These are phyloP conservation scores for Paramecium sonneborni DNA, from an alignment of 73 alveolate genomes.

Conservation along the genomic window DNA sequence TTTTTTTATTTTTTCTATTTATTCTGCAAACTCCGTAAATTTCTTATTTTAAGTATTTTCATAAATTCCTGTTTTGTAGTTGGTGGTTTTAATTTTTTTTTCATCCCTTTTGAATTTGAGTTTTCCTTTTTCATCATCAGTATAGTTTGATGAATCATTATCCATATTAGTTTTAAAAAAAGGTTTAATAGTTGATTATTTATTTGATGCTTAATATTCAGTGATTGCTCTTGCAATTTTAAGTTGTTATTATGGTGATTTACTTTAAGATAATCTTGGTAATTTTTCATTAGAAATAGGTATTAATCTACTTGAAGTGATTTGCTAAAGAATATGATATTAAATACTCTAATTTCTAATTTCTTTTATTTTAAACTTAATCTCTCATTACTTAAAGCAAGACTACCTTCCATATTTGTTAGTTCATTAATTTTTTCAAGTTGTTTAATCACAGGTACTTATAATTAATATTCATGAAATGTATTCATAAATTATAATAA, in stretches of 20 bases:
- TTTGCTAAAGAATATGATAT: neutral
- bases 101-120: neutral
- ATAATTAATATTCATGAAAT: neutral
- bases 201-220: neutral
- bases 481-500: neutral
- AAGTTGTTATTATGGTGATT: neutral
- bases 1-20: neutral
- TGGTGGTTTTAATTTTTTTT: neutral
- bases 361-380: neutral
- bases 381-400: neutral
- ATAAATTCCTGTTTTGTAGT: neutral
- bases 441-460: neutral
- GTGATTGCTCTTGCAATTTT: neutral
- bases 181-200: neutral
- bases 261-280: neutral
- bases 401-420: neutral
- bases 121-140: neutral
- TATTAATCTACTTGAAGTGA: neutral
- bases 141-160: neutral
- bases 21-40: neutral
- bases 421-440: neutral
- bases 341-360: neutral
- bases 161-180: neutral
- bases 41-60: neutral
- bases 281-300: neutral